Percentiles rank a stretch among this genome's conserved stretches.
These are phyloP conservation scores for Apiospora aurea DNA, from an alignment of 2,329 filamentous ascomycete species.

Conservation along the genomic window DNA sequence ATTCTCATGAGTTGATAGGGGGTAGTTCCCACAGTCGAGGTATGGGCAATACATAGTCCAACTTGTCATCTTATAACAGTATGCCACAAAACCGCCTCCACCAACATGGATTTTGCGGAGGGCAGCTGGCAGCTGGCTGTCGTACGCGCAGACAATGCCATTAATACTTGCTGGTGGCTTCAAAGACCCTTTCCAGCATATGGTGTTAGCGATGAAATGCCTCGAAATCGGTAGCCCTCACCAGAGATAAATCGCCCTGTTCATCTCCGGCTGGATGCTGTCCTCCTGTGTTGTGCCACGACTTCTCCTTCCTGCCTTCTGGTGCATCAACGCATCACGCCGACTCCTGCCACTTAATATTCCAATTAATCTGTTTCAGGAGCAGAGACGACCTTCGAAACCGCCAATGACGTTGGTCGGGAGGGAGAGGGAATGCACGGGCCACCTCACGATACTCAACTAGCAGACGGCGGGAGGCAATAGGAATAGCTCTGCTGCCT, in stretches of 20 bases:
- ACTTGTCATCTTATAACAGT: not conserved
- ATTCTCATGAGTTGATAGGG: not conserved
- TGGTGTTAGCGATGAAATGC: not conserved
- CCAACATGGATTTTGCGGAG: not conserved
- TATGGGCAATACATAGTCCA: not conserved
- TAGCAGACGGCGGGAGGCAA: not conserved
- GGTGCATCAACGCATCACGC: not conserved
- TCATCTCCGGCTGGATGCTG: constrained; percentile 2
- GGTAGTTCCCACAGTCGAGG: not conserved
- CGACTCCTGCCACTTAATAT: not conserved
- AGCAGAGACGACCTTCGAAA: constrained; percentile 8
- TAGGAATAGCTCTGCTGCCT: not conserved
- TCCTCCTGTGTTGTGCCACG: not conserved
- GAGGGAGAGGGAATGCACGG: not conserved
- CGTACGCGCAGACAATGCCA: not conserved
- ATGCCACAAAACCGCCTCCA: not conserved
- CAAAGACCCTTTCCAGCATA: not conserved
- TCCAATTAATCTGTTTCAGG: constrained; percentile 7
- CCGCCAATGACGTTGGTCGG: not conserved
- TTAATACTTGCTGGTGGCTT: not conserved
- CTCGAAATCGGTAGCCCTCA: not conserved
- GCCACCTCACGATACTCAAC: constrained; percentile 11
- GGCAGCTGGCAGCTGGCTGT: not conserved
- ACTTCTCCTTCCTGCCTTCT: not conserved
- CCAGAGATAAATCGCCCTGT: not conserved